Base-by-base conservation (phyloP, 2,329 filamentous ascomycete genomes). In the Calonectria montana region DNA sequence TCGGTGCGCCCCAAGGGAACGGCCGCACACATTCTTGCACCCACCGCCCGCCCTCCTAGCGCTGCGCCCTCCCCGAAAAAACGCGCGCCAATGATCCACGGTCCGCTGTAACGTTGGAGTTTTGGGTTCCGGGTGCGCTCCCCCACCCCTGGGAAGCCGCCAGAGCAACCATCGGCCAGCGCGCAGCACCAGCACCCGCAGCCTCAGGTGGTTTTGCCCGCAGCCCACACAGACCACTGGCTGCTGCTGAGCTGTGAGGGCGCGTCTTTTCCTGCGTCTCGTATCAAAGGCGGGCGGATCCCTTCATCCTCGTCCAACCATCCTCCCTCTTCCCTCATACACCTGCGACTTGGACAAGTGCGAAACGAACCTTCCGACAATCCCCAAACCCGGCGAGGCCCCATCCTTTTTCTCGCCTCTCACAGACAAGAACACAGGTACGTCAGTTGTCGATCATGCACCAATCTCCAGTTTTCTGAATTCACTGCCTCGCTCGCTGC, bases 301-400 rank as follows among this genome's bases (percentile, higher is more conserved):
- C 59, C 66, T 41, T 63, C 59, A 55, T 43, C 47, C 66, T 64
- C 57, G 27, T 63, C 66, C 66, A 69, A 63, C 66, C 59, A 69
- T 64, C 35, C 59, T 27, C 35, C 59, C 55, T 64, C 69, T 67
- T 65, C 67, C 65, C 57, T 68, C 47, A 37, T 65, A 37, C 67
- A 41, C 43, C 67, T 59, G 61, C 61, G 67, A 65, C 65, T 41
- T 27, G 57, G 18, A 57, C 53, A 13, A 29, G 43, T 41, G 65
- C 67, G 67, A 70, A 70, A 70, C 67, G 57, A 53, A 48, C 65
- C 43, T 67, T 67, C 65, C 25, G 65, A 67, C 65, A 67, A 62
- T 61, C 41, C 43, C 65, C 65, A 67, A 67, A 67, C 65, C 65
- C 53, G 21, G 53, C 29, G 41, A 43, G 65, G 31, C 50, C 57